Conservation (phyloP, 1,284 basidiomycete genomes). For the Mycosarcoma mackinlayi region DNA sequence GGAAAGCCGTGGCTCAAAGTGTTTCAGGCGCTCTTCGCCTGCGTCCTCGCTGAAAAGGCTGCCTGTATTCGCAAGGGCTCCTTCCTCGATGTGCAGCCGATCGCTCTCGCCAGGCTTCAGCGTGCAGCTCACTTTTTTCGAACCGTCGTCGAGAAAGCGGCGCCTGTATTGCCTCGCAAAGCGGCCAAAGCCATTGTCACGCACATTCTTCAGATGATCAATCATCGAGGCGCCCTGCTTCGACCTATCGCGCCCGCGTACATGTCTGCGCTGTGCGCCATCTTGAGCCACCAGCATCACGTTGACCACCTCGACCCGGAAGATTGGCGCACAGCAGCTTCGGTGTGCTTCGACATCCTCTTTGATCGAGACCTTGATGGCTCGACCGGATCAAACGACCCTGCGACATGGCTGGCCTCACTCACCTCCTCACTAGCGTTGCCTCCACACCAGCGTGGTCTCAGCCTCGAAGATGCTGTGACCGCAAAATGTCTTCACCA, state of each 20-base stretch:
- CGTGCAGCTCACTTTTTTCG: slow-evolving; percentile 77
- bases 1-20: slow-evolving; percentile 75
- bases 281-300: slow-evolving; percentile 79
- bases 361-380: slow-evolving; percentile 38
- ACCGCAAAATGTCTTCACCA: slow-evolving; percentile 43
- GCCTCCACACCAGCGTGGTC: slow-evolving; percentile 7
- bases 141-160: slow-evolving; percentile 76
- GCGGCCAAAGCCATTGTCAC: slow-evolving; percentile 74
- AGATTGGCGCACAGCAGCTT: slow-evolving; percentile 78
- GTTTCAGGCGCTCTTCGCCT: slow-evolving; percentile 79
- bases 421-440: not conserved
- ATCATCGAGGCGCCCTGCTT: slow-evolving; percentile 74
- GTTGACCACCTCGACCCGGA: slow-evolving; percentile 78
- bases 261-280: slow-evolving; percentile 78
- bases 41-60: slow-evolving; percentile 76
- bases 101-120: slow-evolving; percentile 74
- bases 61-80: slow-evolving; percentile 72
- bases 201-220: slow-evolving; percentile 77
- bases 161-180: slow-evolving; percentile 73
- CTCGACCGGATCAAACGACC: not conserved
- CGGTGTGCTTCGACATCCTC: slow-evolving; percentile 74
- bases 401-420: slow-evolving; percentile 18
- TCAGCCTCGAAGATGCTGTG: slow-evolving; percentile 53
- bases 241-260: slow-evolving; percentile 81
- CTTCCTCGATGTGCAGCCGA: slow-evolving; percentile 67